Evolutionary conservation across 257 asterid genomes (phyloP).

Genomic region (Ajuga chamaepitys): DNA sequence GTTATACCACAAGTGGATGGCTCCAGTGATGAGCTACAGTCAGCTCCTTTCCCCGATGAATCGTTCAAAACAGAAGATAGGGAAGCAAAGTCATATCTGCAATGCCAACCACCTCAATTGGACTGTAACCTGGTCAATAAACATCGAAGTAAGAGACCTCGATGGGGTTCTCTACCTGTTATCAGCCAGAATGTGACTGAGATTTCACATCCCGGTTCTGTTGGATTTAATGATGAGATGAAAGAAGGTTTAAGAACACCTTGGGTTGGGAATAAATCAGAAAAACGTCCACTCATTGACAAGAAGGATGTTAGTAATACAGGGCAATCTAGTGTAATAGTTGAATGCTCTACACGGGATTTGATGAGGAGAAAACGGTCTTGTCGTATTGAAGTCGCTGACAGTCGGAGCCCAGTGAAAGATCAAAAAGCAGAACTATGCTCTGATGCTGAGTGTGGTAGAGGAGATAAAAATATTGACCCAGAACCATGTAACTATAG

Average conservation of each 20-base stretch:
- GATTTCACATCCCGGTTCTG: conserved; percentile 24
- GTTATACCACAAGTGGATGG: conserved; percentile 81
- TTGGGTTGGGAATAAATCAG: conserved; percentile 29
- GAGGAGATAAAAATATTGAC: conserved; percentile 20
- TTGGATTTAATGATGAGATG: conserved; percentile 19
- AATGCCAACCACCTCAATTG: conserved; percentile 21
- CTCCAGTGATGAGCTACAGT: conserved; percentile 46
- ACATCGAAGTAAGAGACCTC: conserved; percentile 41
- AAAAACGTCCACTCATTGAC: conserved; percentile 18
- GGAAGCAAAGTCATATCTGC: conserved; percentile 26
- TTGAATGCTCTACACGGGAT: conserved; percentile 70
- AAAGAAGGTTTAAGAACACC: conserved; percentile 26
- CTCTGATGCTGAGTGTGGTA: conserved; percentile 26
- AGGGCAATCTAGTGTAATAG: conserved; percentile 30
- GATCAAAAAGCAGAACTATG: conserved; percentile 20
- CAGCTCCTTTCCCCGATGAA: conserved; percentile 31
- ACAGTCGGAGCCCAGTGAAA: conserved; percentile 22
- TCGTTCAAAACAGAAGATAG: conserved; percentile 26
- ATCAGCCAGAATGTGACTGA: conserved; percentile 30
- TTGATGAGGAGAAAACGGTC: conserved; percentile 83
- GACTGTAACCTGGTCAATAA: conserved; percentile 28
- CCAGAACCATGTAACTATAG: conserved; percentile 16
- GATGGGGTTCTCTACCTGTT: conserved; percentile 78
- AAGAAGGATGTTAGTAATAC: conserved; percentile 16
- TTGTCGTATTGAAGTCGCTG: conserved; percentile 42